These are phyloP conservation scores for Pterocarpus santalinus DNA, from an alignment of 306 rosid species.

Conservation along the genomic window DNA sequence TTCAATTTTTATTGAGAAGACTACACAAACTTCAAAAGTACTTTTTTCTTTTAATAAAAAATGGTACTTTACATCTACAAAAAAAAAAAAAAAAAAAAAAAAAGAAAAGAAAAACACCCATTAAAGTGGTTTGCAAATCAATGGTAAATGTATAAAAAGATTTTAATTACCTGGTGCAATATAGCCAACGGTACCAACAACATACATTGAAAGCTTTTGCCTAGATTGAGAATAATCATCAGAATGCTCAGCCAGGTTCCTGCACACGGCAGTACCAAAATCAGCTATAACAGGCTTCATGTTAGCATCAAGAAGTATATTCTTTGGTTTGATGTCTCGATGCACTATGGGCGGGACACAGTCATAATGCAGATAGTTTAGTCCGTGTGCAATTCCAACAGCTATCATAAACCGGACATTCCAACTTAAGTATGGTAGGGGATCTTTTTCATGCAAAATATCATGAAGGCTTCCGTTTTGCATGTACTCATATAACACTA, in stretches of 20 bases:
- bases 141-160: not conserved
- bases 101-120: too few relatives aligned
- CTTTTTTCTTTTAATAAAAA: too few relatives aligned
- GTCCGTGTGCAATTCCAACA: slow-evolving; percentile 67
- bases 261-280: slow-evolving; percentile 66
- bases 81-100: too few relatives aligned
- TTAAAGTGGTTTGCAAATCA: not conserved
- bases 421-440: slow-evolving; percentile 61
- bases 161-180: slow-evolving; percentile 68
- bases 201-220: slow-evolving; percentile 23
- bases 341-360: slow-evolving; percentile 70
- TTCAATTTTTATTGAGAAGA: too few relatives aligned
- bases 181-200: slow-evolving; percentile 66
- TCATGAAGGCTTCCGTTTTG: slow-evolving; percentile 79
- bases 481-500: slow-evolving; percentile 62
- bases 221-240: slow-evolving; percentile 6
- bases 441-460: slow-evolving; percentile 58
- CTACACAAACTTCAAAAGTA: too few relatives aligned
- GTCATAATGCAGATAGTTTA: slow-evolving; percentile 67
- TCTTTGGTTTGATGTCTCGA: slow-evolving; percentile 73
- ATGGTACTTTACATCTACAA: too few relatives aligned
- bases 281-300: slow-evolving; percentile 71
- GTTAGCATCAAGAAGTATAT: slow-evolving; percentile 69
- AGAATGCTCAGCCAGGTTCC: slow-evolving; percentile 38
- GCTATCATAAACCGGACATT: slow-evolving; percentile 62